A percentile compares a stretch with the other conserved stretches of the same genome.
phyloP scores from a whole-genome alignment of 805 yeast genomes.

The Jamesozyma lodderae region DNA sequence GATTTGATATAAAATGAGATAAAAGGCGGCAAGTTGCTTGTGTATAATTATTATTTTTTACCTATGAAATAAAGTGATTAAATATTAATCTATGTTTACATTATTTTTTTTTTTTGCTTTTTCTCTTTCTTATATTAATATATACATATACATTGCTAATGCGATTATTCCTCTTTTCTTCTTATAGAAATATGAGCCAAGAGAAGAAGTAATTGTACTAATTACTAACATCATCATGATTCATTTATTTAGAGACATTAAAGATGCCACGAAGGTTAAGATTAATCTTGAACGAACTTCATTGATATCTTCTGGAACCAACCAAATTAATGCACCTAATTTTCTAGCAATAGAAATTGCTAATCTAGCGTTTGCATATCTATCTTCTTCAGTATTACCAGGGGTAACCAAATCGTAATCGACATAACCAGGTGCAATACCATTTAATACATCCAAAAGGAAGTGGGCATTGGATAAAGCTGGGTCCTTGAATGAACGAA shows the following conservation, averaged over 20 bases:
- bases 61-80: too few relatives aligned
- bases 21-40: too few relatives aligned
- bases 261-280: conserved; percentile 87
- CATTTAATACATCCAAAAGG: conserved; percentile 82
- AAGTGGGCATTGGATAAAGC: conserved; percentile 70
- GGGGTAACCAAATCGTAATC: conserved; percentile 85
- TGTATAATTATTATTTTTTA: too few relatives aligned
- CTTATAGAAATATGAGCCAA: too few relatives aligned
- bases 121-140: not conserved
- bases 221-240: not conserved
- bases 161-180: too few relatives aligned
- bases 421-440: conserved; percentile 94
- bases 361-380: conserved; percentile 87
- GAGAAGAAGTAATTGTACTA: not conserved
- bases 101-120: too few relatives aligned
- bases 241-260: conserved; percentile 54
- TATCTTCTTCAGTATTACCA: conserved; percentile 74
- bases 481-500: conserved; percentile 81
- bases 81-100: too few relatives aligned
- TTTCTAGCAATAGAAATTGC: conserved; percentile 98
- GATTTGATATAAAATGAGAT: too few relatives aligned
- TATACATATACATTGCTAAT: not conserved
- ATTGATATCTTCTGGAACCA: conserved; percentile 98
- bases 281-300: conserved; percentile 93
- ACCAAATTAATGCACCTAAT: conserved; percentile 94